Conservation (phyloP, 208 protist genomes). For the Acanthamoeba castellanii region DNA sequence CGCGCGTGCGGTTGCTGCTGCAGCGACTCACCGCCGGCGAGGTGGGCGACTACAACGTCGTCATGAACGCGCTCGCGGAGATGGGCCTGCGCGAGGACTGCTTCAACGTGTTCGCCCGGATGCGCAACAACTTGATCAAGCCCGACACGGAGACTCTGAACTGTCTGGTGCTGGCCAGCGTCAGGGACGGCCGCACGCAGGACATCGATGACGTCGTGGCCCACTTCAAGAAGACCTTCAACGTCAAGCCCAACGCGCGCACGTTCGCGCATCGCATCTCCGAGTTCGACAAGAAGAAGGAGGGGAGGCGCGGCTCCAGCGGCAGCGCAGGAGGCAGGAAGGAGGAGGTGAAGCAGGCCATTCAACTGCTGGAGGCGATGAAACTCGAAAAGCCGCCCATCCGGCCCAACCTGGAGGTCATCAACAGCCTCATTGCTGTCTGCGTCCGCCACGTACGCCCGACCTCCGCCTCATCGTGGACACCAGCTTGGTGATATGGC, state of each 20-base stretch:
- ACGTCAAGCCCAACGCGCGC: conserved; percentile 2
- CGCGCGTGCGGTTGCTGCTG: neutral
- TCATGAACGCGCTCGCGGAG: neutral
- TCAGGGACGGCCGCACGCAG: neutral
- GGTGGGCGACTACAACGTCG: conserved; percentile 40
- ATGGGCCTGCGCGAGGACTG: conserved; percentile 59
- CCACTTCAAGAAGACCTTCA: neutral
- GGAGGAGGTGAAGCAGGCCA: conserved; percentile 6
- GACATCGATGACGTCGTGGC: neutral
- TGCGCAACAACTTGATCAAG: neutral
- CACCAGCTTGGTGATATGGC: neutral
- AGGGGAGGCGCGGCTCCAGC: neutral
- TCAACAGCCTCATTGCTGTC: conserved; percentile 46
- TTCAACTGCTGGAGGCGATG: conserved; percentile 59
- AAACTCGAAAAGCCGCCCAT: conserved; percentile 35
- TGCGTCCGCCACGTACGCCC: conserved; percentile 28
- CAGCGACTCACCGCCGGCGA: conserved; percentile 18
- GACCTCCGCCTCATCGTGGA: neutral
- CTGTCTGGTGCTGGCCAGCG: conserved; percentile 18
- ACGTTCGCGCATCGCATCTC: conserved; percentile 43
- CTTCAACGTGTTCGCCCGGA: neutral
- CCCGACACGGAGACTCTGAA: conserved; percentile 2
- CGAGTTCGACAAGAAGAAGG: conserved; percentile 42
- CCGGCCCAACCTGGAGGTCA: conserved; percentile 11
- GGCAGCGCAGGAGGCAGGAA: neutral